Evolutionary conservation across 352 stramenopile genomes (phyloP).

Genomic region (Pythium oligandrum): DNA sequence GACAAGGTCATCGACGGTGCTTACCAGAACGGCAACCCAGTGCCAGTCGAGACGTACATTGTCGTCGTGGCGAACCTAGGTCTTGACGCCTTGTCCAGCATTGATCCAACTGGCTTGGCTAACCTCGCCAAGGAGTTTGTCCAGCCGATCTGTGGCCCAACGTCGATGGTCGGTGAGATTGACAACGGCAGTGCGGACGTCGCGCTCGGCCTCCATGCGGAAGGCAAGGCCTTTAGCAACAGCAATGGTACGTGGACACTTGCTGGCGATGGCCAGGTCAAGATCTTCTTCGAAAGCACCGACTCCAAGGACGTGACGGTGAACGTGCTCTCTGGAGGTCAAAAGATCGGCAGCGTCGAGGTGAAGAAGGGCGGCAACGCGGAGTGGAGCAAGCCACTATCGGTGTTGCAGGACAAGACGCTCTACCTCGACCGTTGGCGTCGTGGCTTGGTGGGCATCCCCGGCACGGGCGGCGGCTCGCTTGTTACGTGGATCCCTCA

Average conservation of each 20-base stretch:
- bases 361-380: background rate
- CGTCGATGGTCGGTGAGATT: conserved; percentile 46
- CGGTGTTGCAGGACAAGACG: conserved; percentile 35
- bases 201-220: conserved; percentile 34
- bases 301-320: conserved; percentile 12
- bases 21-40: conserved; percentile 22
- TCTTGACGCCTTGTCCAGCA: conserved; percentile 28
- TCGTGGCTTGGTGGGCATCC: conserved; percentile 22
- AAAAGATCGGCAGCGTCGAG: background rate
- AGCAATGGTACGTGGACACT: conserved; percentile 29
- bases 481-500: conserved; percentile 36
- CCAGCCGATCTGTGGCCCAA: conserved; percentile 54
- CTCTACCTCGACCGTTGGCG: conserved; percentile 59
- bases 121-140: conserved; percentile 43
- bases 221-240: conserved; percentile 35
- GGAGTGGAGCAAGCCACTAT: conserved; percentile 10
- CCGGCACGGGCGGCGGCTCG: conserved; percentile 25
- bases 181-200: conserved; percentile 39
- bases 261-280: conserved; percentile 6
- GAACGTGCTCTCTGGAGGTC: conserved; percentile 7
- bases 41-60: conserved; percentile 6
- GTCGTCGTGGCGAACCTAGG: conserved; percentile 29
- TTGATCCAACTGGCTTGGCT: conserved; percentile 48
- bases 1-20: conserved; percentile 34
- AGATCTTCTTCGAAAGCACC: conserved; percentile 8